phyloP scores from a whole-genome alignment of 176 grass and related monocot genomes.

The Bothriochloa decipiens region DNA sequence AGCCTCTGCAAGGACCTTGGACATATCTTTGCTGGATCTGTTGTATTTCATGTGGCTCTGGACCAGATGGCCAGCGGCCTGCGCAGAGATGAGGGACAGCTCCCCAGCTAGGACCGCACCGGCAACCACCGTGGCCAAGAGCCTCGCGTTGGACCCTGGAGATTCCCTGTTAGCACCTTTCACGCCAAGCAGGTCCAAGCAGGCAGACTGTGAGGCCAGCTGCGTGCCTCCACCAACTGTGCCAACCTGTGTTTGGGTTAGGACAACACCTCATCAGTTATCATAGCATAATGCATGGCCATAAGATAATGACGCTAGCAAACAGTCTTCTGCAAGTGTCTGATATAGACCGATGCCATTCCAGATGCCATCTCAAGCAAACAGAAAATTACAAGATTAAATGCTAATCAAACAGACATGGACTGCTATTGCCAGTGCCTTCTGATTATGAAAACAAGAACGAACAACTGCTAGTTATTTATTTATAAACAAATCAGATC shows the following conservation, averaged over 20 bases:
- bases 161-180: conserved; percentile 78
- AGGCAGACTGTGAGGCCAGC: conserved; percentile 88
- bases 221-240: conserved; percentile 91
- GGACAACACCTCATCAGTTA: conserved; percentile 34
- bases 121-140: conserved; percentile 73
- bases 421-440: background rate
- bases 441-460: conserved; percentile 40
- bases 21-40: conserved; percentile 77
- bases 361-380: conserved; percentile 1
- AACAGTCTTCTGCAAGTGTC: conserved; percentile 33
- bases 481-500: background rate
- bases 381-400: conserved; percentile 31
- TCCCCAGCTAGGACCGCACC: conserved; percentile 88
- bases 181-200: conserved; percentile 84
- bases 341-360: background rate
- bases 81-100: conserved; percentile 89
- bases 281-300: conserved; percentile 15
- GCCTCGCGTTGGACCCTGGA: conserved; percentile 80
- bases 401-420: conserved; percentile 28
- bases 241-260: conserved; percentile 69
- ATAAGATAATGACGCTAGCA: conserved; percentile 36
- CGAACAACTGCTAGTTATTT: background rate
- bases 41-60: conserved; percentile 98
- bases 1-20: conserved; percentile 39
- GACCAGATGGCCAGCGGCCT: conserved; percentile 87